Evolutionary conservation across 495 filamentous ascomycete genomes (phyloP).

Genomic region (Xylaria flabelliformis): DNA sequence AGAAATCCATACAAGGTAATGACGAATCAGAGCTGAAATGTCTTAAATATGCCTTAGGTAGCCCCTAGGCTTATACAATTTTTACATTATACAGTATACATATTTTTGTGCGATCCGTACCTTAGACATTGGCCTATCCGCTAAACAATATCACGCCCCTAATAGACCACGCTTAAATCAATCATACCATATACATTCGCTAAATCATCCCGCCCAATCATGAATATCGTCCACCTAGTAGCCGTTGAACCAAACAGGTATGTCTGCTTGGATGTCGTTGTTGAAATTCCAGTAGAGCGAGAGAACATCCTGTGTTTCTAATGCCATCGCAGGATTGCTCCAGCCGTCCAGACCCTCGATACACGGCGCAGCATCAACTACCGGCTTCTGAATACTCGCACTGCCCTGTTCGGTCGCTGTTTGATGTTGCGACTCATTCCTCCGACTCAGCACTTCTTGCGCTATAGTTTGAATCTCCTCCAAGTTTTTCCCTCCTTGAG

Average conservation of each 20-base stretch:
- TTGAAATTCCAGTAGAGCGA: conserved; percentile 12
- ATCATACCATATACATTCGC: conserved; percentile 1
- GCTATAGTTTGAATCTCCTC: conserved; percentile 62
- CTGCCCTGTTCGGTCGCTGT: neutral
- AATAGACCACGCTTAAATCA: neutral
- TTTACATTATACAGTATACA: neutral
- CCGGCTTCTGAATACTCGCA: neutral
- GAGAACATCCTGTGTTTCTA: conserved; percentile 5
- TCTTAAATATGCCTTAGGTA: neutral
- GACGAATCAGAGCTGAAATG: neutral
- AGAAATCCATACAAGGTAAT: neutral
- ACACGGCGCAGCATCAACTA: neutral
- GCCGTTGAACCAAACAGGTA: conserved; percentile 26
- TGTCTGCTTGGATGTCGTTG: conserved; percentile 20
- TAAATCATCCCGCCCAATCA: neutral
- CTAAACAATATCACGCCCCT: neutral
- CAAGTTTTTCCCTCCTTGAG: conserved; percentile 63
- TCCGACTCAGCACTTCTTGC: conserved; percentile 44
- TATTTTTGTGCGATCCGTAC: neutral
- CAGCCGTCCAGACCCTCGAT: conserved; percentile 20
- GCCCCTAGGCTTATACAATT: neutral
- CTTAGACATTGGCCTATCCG: neutral
- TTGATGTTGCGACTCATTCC: conserved; percentile 2
- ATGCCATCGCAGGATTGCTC: neutral
- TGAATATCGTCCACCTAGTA: conserved; percentile 13